Base-by-base conservation (phyloP, 768 basidiomycete species). In the Daedaleopsis nitida region DNA sequence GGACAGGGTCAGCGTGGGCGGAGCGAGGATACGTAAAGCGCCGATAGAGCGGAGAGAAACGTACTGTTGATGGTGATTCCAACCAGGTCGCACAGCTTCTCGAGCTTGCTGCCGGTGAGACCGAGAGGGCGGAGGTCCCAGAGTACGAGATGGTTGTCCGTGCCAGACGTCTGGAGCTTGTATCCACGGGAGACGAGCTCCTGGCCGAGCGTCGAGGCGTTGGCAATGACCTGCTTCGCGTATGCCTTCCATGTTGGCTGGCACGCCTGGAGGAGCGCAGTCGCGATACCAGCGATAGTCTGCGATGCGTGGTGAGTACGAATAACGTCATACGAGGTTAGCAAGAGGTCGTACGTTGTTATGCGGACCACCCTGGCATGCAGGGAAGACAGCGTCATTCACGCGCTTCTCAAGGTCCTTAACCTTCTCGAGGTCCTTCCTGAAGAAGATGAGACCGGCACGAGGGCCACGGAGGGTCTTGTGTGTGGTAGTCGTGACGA, bases 291-390 rank as follows among this genome's bases (percentile, higher is more conserved):
- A 44, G 96, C 96, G 62, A 99, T 98, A 65, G 96, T 94, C 91
- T 94, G 64, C 17, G 44, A 54, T 3, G 55, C 17, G 59, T 16
- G n/a, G 13, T 17, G 47, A 11, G n/a, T 23, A 42, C 24, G 24
- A 21, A 42, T 34, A 16, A 14, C n/a, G 16, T 34, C 53, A 55
- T 7, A 16, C 21, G 10, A n/a, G 19, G 27, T 42, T 17, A 32
- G 38, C 24, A 4, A 21, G 14, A 16, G 24, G 23, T 75, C 86
- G 58, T 58, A 92, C 91, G 80, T 99, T 95, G 81, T 98, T 98
- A 82, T 98, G 97, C 47, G 96, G 97, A 52, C 96, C 97, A 77
- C 97, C 97, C 79, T 98, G 97, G 84, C 97, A 98, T 38, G 97
- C 96, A 59, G 97, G 97, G 88, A 99, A 99, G 65, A 99, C 96